Base-by-base conservation (phyloP, 805 yeast species). In the Yueomyces sinensis region DNA sequence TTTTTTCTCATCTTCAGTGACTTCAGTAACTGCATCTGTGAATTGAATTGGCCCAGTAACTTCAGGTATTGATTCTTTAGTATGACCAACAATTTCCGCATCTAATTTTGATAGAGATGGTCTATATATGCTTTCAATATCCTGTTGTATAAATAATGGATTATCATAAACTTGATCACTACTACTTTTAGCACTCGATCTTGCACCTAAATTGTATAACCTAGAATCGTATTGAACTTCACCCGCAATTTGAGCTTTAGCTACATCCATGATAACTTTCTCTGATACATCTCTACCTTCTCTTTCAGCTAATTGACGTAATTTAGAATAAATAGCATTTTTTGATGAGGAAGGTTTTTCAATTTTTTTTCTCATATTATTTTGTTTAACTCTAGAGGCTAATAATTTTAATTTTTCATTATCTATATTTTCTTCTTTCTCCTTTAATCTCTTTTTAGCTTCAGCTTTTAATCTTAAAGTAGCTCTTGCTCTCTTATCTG, bases 201-300 rank as follows among this genome's bases (percentile, higher is more conserved):
- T 62, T 2, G 70, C 55, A 2, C 69, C 69, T 20, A 63, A 64
- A 9, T 69, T 52, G 41, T 66, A 76, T 24, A 79, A 50, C 22
- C 82, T 61, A 1, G 82, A 63, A 46, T 79, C 89, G 43, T 72
- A 73, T 34, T 63, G 63, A 3, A 63, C 56, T 31, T 69, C 76
- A 1, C 54, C 39, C 5, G 50, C 41, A 9, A 48, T 47, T 9
- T 63, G 45, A 1, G 67, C 62, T 37, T 58, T 59, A 1, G 66
- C 63, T 11, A 70, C 57, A 0, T 76, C 76, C 19, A 72, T 39
- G 2, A 70, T 70, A 1, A 74, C 72, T 38, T 68, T 61, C 32
- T 71, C 78, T 9, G 77, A 69, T 9, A 76, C 52, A 33, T 72
- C 77, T 32, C 79, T 52, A 19, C 67, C 66, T 20, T 65, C 57